Percentiles rank a stretch among this genome's conserved stretches.
These are phyloP conservation scores for Microdochium nivale DNA, from an alignment of 2,329 filamentous ascomycete species.

Conservation along the genomic window DNA sequence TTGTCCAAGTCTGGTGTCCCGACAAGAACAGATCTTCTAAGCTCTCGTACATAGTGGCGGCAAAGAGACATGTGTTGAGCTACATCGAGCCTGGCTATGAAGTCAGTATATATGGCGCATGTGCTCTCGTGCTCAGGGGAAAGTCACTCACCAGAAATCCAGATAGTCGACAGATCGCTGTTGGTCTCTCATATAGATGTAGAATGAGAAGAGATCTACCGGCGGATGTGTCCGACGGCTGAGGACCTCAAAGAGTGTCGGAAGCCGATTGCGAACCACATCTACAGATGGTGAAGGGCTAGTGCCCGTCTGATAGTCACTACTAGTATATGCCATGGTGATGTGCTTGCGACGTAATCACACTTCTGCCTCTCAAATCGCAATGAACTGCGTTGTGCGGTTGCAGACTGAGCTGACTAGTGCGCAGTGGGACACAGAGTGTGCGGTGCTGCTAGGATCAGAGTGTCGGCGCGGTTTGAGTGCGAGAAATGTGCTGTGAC, in stretches of 20 bases:
- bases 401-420: too few species aligned
- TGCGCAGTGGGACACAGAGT: too few species aligned
- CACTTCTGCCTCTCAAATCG: too few species aligned
- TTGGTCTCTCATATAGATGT: slow-evolving; percentile 99
- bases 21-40: slow-evolving; percentile 85
- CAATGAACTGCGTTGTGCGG: too few species aligned
- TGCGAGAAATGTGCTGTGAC: too few species aligned
- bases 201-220: slow-evolving; percentile 96
- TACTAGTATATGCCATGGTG: slow-evolving; percentile 26
- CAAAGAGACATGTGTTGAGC: slow-evolving; percentile 98
- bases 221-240: slow-evolving; percentile 90
- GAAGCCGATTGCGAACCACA: slow-evolving; percentile 69
- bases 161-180: slow-evolving; percentile 96
- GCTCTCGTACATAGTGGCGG: slow-evolving; percentile 91
- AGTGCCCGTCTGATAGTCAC: slow-evolving; percentile 12
- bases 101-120: slow-evolving; percentile 8
- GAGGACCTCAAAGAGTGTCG: slow-evolving; percentile 91
- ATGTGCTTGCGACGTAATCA: neutral
- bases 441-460: too few species aligned
- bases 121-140: neutral
- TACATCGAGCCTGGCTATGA: slow-evolving; percentile 76
- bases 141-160: slow-evolving; percentile 76
- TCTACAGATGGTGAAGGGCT: slow-evolving; percentile 50
- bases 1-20: slow-evolving; percentile 88
- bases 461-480: too few species aligned